Conservation (phyloP, 2,329 filamentous ascomycete genomes). For the Nigrospora osmanthi region DNA sequence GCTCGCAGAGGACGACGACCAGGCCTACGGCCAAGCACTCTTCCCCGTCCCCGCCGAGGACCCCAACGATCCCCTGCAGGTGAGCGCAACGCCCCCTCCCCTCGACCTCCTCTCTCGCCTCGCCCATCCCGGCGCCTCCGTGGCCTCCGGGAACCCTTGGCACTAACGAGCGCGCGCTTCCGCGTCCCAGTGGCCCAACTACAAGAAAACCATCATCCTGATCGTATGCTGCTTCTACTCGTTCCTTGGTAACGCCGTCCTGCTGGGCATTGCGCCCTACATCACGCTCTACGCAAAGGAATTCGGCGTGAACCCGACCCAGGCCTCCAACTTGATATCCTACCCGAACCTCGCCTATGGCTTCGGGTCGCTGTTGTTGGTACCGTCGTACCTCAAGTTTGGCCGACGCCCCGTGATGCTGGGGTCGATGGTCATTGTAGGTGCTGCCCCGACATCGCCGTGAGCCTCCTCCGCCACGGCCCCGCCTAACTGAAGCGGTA, state of each 20-base stretch:
- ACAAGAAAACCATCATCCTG: conserved; percentile 50
- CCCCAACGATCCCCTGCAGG: conserved; percentile 51
- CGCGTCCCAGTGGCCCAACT: conserved; percentile 37
- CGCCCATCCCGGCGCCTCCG: too few relatives aligned
- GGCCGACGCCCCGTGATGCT: conserved; percentile 36
- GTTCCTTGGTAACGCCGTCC: conserved; percentile 48
- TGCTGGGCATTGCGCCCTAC: conserved; percentile 51
- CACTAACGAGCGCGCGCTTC: too few relatives aligned
- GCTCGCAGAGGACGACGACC: conserved; percentile 45
- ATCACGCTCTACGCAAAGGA: conserved; percentile 44
- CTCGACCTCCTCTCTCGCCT: too few relatives aligned
- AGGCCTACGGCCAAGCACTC: conserved; percentile 50
- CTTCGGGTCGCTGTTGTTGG: conserved; percentile 46
- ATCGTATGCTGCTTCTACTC: conserved; percentile 46
- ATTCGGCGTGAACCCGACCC: conserved; percentile 41
- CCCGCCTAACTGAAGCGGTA: too few relatives aligned
- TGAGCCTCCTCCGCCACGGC: too few relatives aligned
- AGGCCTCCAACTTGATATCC: conserved; percentile 47
- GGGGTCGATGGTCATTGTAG: conserved; percentile 25
- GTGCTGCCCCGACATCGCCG: conserved; percentile 1
- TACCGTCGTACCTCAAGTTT: conserved; percentile 46
- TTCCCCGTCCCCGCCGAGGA: conserved; percentile 54
- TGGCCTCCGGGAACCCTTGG: too few relatives aligned
- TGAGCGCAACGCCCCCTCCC: conserved; percentile 14
- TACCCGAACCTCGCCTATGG: conserved; percentile 55